Conservation (phyloP, 345 rosid genomes). For the Salix caprea region DNA sequence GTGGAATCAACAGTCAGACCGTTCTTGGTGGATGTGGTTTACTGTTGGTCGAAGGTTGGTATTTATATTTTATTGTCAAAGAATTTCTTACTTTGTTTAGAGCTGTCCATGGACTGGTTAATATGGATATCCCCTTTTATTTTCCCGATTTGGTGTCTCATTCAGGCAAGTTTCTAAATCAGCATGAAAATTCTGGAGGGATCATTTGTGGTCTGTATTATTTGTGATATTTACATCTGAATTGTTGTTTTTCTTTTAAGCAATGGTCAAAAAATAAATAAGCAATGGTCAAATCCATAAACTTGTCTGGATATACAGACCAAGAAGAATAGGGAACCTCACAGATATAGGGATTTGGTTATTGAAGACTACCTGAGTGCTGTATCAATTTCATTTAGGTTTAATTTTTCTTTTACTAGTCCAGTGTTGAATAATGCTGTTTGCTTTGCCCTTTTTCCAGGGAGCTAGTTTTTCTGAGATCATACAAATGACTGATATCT, state of each 20-base stretch:
- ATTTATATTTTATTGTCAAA: background rate
- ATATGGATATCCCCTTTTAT: background rate
- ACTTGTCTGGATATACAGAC: no score
- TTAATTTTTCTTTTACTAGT: background rate
- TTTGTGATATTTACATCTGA: background rate
- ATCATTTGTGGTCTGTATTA: background rate
- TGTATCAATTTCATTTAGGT: background rate
- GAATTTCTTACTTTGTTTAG: background rate
- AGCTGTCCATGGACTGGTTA: background rate
- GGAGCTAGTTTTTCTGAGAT: slow-evolving; percentile 90
- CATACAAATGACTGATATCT: slow-evolving; percentile 93
- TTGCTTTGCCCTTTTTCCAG: slow-evolving; percentile 37
- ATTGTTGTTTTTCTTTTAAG: background rate
- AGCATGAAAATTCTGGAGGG: background rate
- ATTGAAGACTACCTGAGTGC: background rate
- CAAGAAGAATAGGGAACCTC: no score
- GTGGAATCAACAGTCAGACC: slow-evolving; percentile 97
- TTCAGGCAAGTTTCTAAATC: background rate
- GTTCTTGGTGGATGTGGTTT: slow-evolving; percentile 89
- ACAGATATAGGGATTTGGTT: background rate
- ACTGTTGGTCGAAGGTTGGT: slow-evolving; percentile 93
- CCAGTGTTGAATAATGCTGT: background rate
- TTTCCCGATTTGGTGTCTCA: background rate
- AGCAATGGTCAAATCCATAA: no score
- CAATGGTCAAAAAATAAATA: no score